Evolutionary conservation across 805 yeast species (phyloP).

Genomic region (Nakazawaea wyomingensis): DNA sequence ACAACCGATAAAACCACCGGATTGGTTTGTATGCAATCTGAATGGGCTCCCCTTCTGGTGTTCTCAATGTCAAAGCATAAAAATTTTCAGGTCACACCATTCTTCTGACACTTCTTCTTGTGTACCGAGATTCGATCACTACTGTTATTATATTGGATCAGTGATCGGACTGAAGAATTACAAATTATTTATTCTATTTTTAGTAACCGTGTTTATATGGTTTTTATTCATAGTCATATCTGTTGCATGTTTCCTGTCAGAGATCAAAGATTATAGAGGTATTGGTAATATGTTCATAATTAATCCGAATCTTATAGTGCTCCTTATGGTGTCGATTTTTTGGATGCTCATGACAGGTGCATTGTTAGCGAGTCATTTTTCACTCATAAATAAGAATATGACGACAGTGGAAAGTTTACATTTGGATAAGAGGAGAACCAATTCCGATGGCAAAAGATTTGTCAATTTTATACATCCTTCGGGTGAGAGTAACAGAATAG

Average conservation of each 20-base stretch:
- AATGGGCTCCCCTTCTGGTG: slow-evolving; percentile 80
- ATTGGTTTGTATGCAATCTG: slow-evolving; percentile 58
- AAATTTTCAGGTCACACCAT: slow-evolving; percentile 67
- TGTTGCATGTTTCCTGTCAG: slow-evolving; percentile 27
- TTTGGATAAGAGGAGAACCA: slow-evolving; percentile 23
- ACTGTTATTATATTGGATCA: slow-evolving; percentile 71
- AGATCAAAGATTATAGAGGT: slow-evolving; percentile 21
- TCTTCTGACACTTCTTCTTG: slow-evolving; percentile 51
- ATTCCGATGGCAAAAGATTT: slow-evolving; percentile 30
- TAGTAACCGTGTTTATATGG: slow-evolving; percentile 30
- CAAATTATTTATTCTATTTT: slow-evolving; percentile 50
- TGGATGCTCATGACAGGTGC: slow-evolving; percentile 41
- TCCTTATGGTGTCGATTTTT: slow-evolving; percentile 39
- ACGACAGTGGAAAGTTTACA: slow-evolving; percentile 59
- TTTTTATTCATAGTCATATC: slow-evolving; percentile 37
- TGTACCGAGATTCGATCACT: slow-evolving; percentile 78
- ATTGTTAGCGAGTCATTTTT: slow-evolving; percentile 36
- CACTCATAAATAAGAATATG: slow-evolving; percentile 41
- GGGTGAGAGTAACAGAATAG: slow-evolving; percentile 27
- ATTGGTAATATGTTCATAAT: slow-evolving; percentile 20
- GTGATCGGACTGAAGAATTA: slow-evolving; percentile 69
- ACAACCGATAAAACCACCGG: slow-evolving; percentile 38
- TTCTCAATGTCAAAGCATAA: slow-evolving; percentile 56
- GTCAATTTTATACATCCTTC: slow-evolving; percentile 35
- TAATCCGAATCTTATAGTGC: slow-evolving; percentile 45